Base-by-base conservation (phyloP, 257 asterid species). In the Craterostigma plantagineum region DNA sequence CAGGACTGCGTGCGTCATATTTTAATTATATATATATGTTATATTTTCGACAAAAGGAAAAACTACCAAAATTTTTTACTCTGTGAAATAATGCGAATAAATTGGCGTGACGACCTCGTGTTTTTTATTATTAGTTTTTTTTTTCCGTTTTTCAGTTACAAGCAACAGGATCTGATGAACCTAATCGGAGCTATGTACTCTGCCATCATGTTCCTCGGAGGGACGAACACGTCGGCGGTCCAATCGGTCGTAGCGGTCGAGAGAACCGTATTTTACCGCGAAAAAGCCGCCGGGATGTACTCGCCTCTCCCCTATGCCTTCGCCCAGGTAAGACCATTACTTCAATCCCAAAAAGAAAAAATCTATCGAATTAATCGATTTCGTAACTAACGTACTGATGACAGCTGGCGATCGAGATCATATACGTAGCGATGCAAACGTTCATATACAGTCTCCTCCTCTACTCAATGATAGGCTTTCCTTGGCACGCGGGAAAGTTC, bases 251-350 rank as follows among this genome's bases (percentile, higher is more conserved):
- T 43, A 8, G 30, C 33, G 7, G 48, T 43, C 48, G 48, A 43
- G 18, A 43, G 48, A 43, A 43, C 48, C n/a, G 48, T 43, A 1
- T 43, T 43, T 15, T 43, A 43, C 48, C 48, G 48, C 18, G 48
- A 43, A 43, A 43, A 43, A 14, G 48, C 48, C 7, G 48, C 48
- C 7, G 48, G 48, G 48, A 43, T 43, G 48, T 43, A 43, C n/a
- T 43, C 48, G 4, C 34, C 48, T 18, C 18, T 43, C 34, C 33
- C 48, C 7, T 43, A 43, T 3, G 48, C 48, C 10, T 43, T 43
- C n/a, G 48, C 48, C 4, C 48, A 43, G 33, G 48, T 43, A 18
- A 45, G 9, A 23, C 4, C 9, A 43, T 12, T 7, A 7, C 12
- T 4, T 4, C 3, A 4, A 4, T 8, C 11, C 8, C 42, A 6